Conservation (phyloP, 2,329 filamentous ascomycete genomes). For the Pyricularia grisea region DNA sequence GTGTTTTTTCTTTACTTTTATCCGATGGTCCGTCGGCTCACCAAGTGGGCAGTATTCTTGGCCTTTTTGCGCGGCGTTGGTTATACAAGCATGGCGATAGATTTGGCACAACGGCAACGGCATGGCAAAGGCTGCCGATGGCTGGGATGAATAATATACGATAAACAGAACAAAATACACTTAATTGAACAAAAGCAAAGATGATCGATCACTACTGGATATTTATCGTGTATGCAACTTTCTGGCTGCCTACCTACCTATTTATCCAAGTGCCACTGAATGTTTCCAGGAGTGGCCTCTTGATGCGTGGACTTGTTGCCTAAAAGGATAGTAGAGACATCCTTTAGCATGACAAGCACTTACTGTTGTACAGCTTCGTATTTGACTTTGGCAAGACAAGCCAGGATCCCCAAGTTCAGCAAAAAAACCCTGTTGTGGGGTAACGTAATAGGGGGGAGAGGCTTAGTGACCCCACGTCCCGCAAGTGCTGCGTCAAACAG, state of each 20-base stretch:
- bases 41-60: background rate
- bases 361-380: too few species aligned
- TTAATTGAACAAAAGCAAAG: background rate
- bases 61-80: background rate
- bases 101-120: background rate
- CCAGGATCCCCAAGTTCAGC: background rate
- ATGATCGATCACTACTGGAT: constrained; percentile 4
- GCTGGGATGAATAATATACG: background rate
- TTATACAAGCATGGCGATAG: background rate
- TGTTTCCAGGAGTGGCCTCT: background rate
- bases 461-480: background rate
- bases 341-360: too few species aligned
- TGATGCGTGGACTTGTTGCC: background rate
- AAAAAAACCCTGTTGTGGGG: background rate
- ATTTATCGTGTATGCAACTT: background rate
- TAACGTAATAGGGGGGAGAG: background rate
- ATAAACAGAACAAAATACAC: background rate
- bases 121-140: background rate
- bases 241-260: background rate
- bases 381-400: too few species aligned
- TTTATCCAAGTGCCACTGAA: background rate
- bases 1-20: background rate
- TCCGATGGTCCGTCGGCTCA: background rate
- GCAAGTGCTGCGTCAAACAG: background rate
- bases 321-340: too few species aligned